These are phyloP conservation scores for Ophiostoma tasmaniense DNA, from an alignment of 2,329 filamentous ascomycete genomes.

Conservation along the genomic window DNA sequence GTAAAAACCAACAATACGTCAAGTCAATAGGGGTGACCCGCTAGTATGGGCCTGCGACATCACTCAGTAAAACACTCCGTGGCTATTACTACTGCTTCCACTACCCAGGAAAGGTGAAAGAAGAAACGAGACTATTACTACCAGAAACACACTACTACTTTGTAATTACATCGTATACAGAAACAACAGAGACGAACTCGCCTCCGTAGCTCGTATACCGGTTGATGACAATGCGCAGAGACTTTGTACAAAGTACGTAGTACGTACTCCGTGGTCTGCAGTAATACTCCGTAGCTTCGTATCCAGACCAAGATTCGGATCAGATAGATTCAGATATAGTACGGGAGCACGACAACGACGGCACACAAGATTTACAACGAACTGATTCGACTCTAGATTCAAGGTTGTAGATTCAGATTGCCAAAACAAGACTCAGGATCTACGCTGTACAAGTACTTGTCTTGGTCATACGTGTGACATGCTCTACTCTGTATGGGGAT, in stretches of 20 bases:
- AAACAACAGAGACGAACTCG: background rate
- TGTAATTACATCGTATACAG: background rate
- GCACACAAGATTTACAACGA: background rate
- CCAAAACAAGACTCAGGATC: background rate
- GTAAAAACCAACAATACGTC: background rate
- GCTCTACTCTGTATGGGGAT: background rate
- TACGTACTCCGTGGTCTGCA: background rate
- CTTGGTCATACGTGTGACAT: background rate
- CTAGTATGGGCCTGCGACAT: background rate
- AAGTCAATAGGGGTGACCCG: slow-evolving; percentile 1
- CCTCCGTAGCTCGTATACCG: background rate
- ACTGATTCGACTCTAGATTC: no score
- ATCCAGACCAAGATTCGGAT: background rate
- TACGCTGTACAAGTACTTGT: background rate
- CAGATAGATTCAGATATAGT: no score
- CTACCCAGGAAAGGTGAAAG: background rate
- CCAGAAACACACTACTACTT: background rate
- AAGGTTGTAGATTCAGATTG: no score
- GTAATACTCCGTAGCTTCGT: background rate
- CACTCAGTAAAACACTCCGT: background rate
- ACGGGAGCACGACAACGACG: background rate
- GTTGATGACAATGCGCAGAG: background rate
- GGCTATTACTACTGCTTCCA: background rate
- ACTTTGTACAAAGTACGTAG: background rate
- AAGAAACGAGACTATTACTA: background rate